These are phyloP conservation scores for Globisporangium okanoganense DNA, from an alignment of 352 stramenopile species.

Conservation along the genomic window DNA sequence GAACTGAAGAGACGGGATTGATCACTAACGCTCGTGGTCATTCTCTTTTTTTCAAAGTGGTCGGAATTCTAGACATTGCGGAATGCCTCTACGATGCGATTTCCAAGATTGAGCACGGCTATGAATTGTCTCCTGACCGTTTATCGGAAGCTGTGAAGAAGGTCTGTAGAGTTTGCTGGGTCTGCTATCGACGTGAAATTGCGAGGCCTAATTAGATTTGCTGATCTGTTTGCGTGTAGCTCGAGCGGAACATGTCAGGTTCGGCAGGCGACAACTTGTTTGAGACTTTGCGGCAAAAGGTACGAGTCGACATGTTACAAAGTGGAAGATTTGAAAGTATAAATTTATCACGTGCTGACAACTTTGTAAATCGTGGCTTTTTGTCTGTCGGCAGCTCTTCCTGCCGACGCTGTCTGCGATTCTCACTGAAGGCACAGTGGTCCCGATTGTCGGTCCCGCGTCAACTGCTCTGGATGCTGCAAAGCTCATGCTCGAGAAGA, in stretches of 20 bases:
- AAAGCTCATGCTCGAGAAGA: constrained; percentile 77
- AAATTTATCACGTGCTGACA: too few species aligned
- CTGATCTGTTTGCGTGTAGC: constrained; percentile 17
- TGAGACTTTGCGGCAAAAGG: constrained; percentile 80
- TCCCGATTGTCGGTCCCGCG: constrained; percentile 47
- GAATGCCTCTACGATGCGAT: constrained; percentile 99
- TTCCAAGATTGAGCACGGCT: constrained; percentile 92
- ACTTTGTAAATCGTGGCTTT: not conserved
- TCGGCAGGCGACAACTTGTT: constrained; percentile 66
- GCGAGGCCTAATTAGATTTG: not conserved
- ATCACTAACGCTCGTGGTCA: not conserved
- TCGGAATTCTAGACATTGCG: constrained; percentile 97
- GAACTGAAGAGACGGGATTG: not conserved
- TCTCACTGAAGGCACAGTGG: constrained; percentile 49
- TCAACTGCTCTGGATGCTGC: constrained; percentile 68
- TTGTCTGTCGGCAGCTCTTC: constrained; percentile 49
- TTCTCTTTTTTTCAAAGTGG: constrained; percentile 51
- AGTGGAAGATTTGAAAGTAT: too few species aligned
- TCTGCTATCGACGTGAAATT: not conserved
- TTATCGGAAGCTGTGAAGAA: constrained; percentile 77
- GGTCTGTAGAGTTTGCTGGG: constrained; percentile 23
- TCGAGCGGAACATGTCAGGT: constrained; percentile 54
- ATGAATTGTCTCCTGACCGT: constrained; percentile 65
- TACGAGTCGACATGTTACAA: constrained; percentile 8
- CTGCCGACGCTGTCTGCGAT: constrained; percentile 81